phyloP scores from a whole-genome alignment of 2,329 filamentous ascomycete genomes.

The Microcyclospora tardicrescens region DNA sequence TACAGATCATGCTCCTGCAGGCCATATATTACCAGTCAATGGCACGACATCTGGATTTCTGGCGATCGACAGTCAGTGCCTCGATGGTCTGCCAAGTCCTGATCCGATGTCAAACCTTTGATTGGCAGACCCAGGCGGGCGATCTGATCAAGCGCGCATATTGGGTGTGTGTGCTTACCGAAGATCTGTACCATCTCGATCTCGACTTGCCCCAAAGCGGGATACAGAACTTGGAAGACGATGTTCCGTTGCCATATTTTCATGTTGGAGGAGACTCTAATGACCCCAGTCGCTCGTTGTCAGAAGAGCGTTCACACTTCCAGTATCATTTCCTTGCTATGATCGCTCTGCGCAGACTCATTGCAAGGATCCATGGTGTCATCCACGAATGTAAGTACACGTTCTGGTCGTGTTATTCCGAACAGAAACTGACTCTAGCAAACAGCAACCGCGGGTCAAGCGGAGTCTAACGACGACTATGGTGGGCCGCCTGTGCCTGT shows the following conservation, averaged over 20 bases:
- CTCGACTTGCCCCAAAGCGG: constrained; percentile 45
- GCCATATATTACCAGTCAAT: constrained; percentile 25
- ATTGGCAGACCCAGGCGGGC: constrained; percentile 35
- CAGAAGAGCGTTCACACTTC: constrained; percentile 41
- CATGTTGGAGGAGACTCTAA: constrained; percentile 27
- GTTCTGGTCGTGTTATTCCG: no score
- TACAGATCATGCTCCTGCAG: constrained; percentile 45
- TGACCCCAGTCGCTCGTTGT: constrained; percentile 10
- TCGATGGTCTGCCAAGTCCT: constrained; percentile 46
- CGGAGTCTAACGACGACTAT: constrained; percentile 23
- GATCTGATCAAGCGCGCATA: constrained; percentile 44
- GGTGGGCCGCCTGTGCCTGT: constrained; percentile 28
- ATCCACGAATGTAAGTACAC: constrained; percentile 36
- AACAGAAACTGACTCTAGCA: neutral
- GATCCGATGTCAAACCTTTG: constrained; percentile 35
- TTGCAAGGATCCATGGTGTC: constrained; percentile 39
- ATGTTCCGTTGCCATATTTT: constrained; percentile 45
- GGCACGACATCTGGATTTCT: constrained; percentile 40
- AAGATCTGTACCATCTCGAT: constrained; percentile 44
- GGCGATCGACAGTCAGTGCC: constrained; percentile 44
- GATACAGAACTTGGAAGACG: constrained; percentile 39
- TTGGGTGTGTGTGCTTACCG: constrained; percentile 42
- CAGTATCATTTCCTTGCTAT: constrained; percentile 49
- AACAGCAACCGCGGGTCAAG: constrained; percentile 6
- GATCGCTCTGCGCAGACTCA: constrained; percentile 43